These are phyloP conservation scores for Aspergillus luchuensis DNA, from an alignment of 2,329 filamentous ascomycete species.

Conservation along the genomic window DNA sequence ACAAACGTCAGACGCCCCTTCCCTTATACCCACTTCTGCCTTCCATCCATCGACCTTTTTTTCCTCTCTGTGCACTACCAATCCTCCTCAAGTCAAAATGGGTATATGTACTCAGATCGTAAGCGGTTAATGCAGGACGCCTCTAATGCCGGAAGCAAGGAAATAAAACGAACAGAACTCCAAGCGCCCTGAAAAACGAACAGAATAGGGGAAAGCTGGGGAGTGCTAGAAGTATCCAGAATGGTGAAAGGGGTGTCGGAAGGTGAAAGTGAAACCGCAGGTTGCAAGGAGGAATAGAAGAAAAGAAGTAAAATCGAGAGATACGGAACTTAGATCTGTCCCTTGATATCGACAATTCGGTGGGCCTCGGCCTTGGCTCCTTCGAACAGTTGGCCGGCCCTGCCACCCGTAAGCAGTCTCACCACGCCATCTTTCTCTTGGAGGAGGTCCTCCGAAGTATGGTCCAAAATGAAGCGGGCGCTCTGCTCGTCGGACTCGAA, in stretches of 20 bases:
- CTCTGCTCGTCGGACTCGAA: slow-evolving; percentile 93
- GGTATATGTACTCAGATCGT: slow-evolving; percentile 7
- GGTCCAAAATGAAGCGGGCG: slow-evolving; percentile 83
- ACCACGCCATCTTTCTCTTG: slow-evolving; percentile 75
- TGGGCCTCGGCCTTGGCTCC: slow-evolving; percentile 72
- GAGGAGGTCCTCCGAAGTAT: slow-evolving; percentile 73
- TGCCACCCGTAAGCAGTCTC: slow-evolving; percentile 70
- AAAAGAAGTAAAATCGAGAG: slow-evolving; percentile 11
- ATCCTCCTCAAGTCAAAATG: slow-evolving; percentile 3
- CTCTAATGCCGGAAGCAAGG: slow-evolving; percentile 2
- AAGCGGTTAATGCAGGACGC: slow-evolving; percentile 5
- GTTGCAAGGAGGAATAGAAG: slow-evolving; percentile 5
- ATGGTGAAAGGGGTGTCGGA: slow-evolving; percentile 1
- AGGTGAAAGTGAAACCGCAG: not conserved
- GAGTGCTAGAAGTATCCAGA: not conserved
- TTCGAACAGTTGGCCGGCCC: slow-evolving; percentile 75
- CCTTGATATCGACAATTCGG: slow-evolving; percentile 91
- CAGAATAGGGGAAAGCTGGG: slow-evolving; percentile 14
- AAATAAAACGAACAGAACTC: not conserved
- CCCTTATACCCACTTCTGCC: slow-evolving; percentile 1
- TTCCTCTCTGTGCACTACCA: not conserved
- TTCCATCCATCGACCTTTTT: not conserved
- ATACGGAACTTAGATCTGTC: slow-evolving; percentile 66
- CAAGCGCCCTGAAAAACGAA: not conserved
- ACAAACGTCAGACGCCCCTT: slow-evolving; percentile 6